phyloP scores from a whole-genome alignment of 768 basidiomycete genomes.

The Hygrophoropsis aurantiaca region DNA sequence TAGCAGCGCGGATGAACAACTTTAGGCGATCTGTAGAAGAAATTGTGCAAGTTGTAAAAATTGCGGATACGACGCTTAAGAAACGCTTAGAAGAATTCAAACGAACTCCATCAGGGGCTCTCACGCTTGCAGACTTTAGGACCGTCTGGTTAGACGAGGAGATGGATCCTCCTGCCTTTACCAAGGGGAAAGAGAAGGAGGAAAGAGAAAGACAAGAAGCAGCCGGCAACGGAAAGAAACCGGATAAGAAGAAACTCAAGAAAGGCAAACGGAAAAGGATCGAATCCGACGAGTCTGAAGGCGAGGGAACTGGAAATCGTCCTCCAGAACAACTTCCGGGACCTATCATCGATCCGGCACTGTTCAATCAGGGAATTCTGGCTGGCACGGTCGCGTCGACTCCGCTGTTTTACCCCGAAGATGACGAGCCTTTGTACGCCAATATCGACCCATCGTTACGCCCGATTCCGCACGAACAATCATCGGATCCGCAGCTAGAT shows the following conservation, averaged over 20 bases:
- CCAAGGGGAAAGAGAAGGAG: conserved; percentile 71
- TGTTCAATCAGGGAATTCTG: conserved; percentile 70
- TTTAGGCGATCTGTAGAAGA: conserved; percentile 92
- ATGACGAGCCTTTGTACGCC: conserved; percentile 35
- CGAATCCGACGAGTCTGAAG: conserved; percentile 36
- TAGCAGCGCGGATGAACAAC: conserved; percentile 98
- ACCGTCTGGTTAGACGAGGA: conserved; percentile 90
- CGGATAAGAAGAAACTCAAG: conserved; percentile 31
- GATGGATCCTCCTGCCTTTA: conserved; percentile 89
- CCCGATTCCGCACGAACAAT: conserved; percentile 14
- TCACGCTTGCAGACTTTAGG: conserved; percentile 88
- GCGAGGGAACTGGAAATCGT: conserved; percentile 20
- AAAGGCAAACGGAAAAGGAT: conserved; percentile 40
- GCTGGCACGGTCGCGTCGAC: conserved; percentile 43
- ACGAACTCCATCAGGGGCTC: conserved; percentile 77
- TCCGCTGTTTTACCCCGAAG: conserved; percentile 46
- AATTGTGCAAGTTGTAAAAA: conserved; percentile 98
- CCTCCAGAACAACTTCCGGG: conserved; percentile 13
- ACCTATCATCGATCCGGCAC: conserved; percentile 49
- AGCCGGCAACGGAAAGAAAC: conserved; percentile 31
- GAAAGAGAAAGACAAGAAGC: conserved; percentile 48
- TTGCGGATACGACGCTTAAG: conserved; percentile 91
- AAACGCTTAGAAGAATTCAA: conserved; percentile 96
- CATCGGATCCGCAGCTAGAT: conserved; percentile 9
- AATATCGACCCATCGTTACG: conserved; percentile 63